These are phyloP conservation scores for Zelopaecilomyces penicillatus DNA, from an alignment of 2,329 filamentous ascomycete species.

Conservation along the genomic window DNA sequence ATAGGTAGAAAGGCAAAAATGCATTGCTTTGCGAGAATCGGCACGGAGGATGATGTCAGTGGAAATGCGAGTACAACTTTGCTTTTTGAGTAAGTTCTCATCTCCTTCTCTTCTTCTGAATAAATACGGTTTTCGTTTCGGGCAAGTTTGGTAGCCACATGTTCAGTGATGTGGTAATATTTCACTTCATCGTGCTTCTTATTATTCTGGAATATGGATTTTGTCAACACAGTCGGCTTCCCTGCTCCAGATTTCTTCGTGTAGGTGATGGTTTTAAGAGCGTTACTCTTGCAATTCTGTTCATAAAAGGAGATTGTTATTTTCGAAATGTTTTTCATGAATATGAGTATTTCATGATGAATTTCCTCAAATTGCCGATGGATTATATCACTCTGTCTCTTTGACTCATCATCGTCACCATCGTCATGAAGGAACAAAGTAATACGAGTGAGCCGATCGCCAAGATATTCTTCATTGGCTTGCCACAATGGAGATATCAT, in stretches of 20 bases:
- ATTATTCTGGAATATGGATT: background rate
- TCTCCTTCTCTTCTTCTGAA: conserved; percentile 17
- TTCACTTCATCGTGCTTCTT: conserved; percentile 6
- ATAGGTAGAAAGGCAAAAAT: conserved; percentile 40
- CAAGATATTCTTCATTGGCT: conserved; percentile 12
- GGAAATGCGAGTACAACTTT: conserved; percentile 40
- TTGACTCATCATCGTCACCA: conserved; percentile 11
- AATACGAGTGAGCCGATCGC: conserved; percentile 23
- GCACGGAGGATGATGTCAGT: conserved; percentile 20
- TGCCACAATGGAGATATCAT: conserved; percentile 42
- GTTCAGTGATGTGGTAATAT: conserved; percentile 23
- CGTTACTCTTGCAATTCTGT: background rate
- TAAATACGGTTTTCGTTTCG: conserved; percentile 28
- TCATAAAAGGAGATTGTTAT: conserved; percentile 24
- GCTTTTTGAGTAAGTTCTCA: conserved; percentile 15
- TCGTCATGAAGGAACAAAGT: conserved; percentile 28
- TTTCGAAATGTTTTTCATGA: conserved; percentile 30
- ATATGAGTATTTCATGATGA: conserved; percentile 31
- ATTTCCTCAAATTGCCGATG: conserved; percentile 28
- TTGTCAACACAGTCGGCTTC: background rate
- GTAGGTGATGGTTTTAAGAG: background rate
- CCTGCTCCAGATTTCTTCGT: background rate
- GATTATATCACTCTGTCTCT: conserved; percentile 17
- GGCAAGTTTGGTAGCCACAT: conserved; percentile 18
- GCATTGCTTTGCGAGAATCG: conserved; percentile 30